These are phyloP conservation scores for Pyrenochaeta sp. DNA, from an alignment of 2,329 filamentous ascomycete species.

Conservation along the genomic window DNA sequence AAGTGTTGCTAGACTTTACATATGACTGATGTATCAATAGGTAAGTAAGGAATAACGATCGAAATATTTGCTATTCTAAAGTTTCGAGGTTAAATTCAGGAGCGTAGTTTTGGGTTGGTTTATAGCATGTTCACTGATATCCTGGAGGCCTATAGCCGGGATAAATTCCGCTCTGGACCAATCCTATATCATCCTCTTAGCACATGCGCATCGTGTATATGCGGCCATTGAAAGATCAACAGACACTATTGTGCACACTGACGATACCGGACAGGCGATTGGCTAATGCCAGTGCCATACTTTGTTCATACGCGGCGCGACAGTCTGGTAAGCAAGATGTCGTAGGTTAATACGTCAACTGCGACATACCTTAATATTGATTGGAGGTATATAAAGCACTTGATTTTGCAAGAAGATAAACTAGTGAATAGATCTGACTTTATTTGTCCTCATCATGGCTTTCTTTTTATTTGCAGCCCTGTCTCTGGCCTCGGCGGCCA, in stretches of 20 bases:
- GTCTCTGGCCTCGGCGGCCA: constrained; percentile 21
- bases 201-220: constrained; percentile 24
- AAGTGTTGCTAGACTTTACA: no score
- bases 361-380: neutral
- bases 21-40: no score
- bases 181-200: constrained; percentile 4
- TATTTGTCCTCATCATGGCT: constrained; percentile 16
- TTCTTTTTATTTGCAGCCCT: constrained; percentile 20
- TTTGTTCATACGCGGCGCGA: constrained; percentile 1
- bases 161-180: constrained; percentile 6
- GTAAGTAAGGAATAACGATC: no score
- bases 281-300: neutral
- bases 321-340: neutral
- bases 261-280: constrained; percentile 12
- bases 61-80: no score
- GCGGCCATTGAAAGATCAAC: constrained; percentile 14
- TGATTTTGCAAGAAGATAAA: neutral
- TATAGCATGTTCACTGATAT: no score
- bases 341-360: neutral
- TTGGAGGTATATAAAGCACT: constrained; percentile 4
- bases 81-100: no score
- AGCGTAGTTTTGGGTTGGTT: no score
- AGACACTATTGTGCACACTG: constrained; percentile 15
- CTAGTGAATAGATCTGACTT: neutral
- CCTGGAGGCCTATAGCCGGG: neutral